Evolutionary conservation across 768 basidiomycete genomes (phyloP).

Genomic region (Phlegmacium glaucopus): DNA sequence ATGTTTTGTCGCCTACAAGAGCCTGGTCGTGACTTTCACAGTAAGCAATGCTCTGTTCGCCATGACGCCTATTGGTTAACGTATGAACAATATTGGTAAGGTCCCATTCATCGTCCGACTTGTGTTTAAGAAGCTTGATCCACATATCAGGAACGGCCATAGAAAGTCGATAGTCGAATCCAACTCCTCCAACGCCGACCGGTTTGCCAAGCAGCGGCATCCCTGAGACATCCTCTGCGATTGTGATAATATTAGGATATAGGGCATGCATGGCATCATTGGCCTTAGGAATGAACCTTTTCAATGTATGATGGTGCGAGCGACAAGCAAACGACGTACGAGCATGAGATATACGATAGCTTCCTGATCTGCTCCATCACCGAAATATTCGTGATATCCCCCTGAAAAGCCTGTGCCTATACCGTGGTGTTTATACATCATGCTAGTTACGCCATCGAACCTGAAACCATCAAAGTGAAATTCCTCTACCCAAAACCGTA

Average conservation of each 20-base stretch:
- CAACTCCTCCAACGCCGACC: constrained; percentile 80
- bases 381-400: constrained; percentile 98
- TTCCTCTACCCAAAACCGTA: constrained; percentile 94
- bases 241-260: constrained; percentile 80
- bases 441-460: constrained; percentile 98
- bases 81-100: constrained; percentile 85
- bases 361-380: constrained; percentile 77
- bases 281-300: constrained; percentile 51
- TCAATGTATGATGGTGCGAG: not conserved
- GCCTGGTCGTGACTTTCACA: constrained; percentile 98
- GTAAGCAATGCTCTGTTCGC: constrained; percentile 90
- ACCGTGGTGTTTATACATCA: constrained; percentile 99
- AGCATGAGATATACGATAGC: constrained; percentile 97
- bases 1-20: constrained; percentile 95
- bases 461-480: constrained; percentile 97
- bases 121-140: constrained; percentile 98
- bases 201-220: constrained; percentile 94
- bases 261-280: constrained; percentile 85
- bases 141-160: constrained; percentile 99
- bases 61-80: constrained; percentile 82
- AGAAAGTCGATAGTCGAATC: constrained; percentile 96
- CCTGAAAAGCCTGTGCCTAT: constrained; percentile 98
- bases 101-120: constrained; percentile 83
- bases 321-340: constrained; percentile 42
- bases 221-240: constrained; percentile 98